Evolutionary conservation across 2,329 filamentous ascomycete species (phyloP), one percentile per base, ranked within the genome.

Genomic region (Exophiala sideris): DNA sequence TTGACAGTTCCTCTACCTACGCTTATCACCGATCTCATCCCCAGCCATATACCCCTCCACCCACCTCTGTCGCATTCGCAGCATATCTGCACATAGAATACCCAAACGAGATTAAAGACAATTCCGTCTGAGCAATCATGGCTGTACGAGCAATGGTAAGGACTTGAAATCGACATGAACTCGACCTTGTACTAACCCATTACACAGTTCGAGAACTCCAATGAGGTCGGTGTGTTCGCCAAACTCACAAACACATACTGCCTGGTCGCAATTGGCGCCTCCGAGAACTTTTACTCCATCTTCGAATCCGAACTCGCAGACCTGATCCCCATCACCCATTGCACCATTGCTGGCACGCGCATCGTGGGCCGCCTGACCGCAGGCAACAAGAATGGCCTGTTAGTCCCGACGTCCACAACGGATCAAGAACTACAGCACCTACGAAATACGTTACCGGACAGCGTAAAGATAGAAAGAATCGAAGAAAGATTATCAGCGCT

Each of bases 211-310:
- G 75, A 77, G 66, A 77, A 77, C 66, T 76, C 73, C 41, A 76
- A 77, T 64, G 75, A 77, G 78, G 89, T 99, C 70, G 94, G 94
- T 72, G 94, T 97, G 70, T 99, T 99, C 75, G 78, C 91, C 58
- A 96, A 90, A 59, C 87, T 99, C 71, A 99, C 94, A 65, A 99
- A 99, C 77, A 92, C 90, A 57, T 99, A 96, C 75, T 91, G 91
- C 66, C 82, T 99, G 67, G 90, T 96, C 66, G 91, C 92, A 62
- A 84, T 96, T 63, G 94, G 94, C 69, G 91, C 89, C 66, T 96
- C 90, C 69, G 91, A 96, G 80, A 97, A 97, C 83, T 99, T 99
- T 76, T 97, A 97, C 85, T 91, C 89, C 79, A 84, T 97, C 71
- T 97, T 99, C 77, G 94, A 99, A 80, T 87, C 92, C 60, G 94